phyloP scores from a whole-genome alignment of 495 filamentous ascomycete genomes.

The Cercophora scortea region DNA sequence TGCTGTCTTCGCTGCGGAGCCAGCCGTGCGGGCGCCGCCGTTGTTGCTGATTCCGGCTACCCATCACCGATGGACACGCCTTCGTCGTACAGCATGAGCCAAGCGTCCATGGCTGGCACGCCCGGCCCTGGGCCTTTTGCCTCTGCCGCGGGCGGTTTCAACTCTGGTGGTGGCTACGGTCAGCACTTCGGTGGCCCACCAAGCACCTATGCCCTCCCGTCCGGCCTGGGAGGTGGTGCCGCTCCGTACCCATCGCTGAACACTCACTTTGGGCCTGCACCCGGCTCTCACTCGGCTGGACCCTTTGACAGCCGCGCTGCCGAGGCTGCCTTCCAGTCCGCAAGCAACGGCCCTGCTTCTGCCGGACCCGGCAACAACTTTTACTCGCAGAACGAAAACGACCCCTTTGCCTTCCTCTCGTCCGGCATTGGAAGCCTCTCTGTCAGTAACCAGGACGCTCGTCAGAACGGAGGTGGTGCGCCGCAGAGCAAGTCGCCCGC shows the following conservation, averaged over 20 bases:
- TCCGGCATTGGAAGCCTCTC: constrained; percentile 71
- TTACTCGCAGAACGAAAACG: constrained; percentile 53
- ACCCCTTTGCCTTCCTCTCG: constrained; percentile 87
- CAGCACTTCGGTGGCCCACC: constrained; percentile 86
- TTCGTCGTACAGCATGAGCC: constrained; percentile 66
- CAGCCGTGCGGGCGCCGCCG: constrained; percentile 83
- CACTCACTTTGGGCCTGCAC: constrained; percentile 62
- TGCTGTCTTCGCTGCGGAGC: constrained; percentile 94
- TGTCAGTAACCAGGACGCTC: constrained; percentile 73
- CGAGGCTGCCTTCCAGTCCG: constrained; percentile 85
- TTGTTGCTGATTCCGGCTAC: constrained; percentile 90
- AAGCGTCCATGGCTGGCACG: constrained; percentile 75
- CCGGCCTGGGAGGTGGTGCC: constrained; percentile 73
- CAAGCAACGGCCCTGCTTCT: constrained; percentile 61
- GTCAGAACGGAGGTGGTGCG: constrained; percentile 65
- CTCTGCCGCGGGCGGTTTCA: constrained; percentile 58
- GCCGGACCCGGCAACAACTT: constrained; percentile 58
- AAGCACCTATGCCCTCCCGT: constrained; percentile 84
- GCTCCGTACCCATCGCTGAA: constrained; percentile 79
- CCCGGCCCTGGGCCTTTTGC: constrained; percentile 79
- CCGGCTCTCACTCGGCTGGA: constrained; percentile 71
- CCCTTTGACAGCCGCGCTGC: constrained; percentile 90
- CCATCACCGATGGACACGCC: constrained; percentile 84
- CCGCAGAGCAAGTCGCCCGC: constrained; percentile 58
- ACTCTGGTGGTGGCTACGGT: constrained; percentile 66